Percentiles rank a stretch among this genome's conserved stretches.
Evolutionary conservation across 139 green algal genomes (phyloP).

Genomic region (Astrephomene gubernaculifera): DNA sequence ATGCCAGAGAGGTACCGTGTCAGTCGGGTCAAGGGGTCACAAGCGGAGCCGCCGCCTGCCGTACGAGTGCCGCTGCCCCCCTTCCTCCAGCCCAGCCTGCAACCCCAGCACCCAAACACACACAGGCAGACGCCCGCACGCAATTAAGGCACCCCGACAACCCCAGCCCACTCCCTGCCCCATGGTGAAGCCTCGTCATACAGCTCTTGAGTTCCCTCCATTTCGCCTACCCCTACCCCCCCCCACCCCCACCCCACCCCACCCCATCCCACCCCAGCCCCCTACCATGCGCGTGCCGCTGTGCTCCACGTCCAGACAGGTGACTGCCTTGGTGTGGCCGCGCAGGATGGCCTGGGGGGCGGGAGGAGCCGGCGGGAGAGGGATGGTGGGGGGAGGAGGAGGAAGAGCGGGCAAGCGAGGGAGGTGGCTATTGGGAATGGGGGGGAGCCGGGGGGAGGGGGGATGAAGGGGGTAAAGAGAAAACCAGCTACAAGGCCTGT

Average conservation of each 20-base stretch:
- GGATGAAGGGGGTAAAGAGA: not conserved
- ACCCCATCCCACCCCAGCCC: not conserved
- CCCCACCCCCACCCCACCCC: not conserved
- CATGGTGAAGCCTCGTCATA: not conserved
- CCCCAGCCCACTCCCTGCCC: too few species aligned
- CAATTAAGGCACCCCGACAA: too few species aligned
- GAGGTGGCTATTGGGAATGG: not conserved
- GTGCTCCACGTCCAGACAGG: constrained; percentile 83
- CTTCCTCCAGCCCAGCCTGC: not conserved
- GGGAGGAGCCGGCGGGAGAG: not conserved
- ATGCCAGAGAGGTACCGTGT: not conserved
- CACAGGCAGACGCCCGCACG: not conserved
- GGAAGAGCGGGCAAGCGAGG: not conserved
- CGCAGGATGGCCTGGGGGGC: constrained; percentile 4
- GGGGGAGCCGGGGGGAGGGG: not conserved
- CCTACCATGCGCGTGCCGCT: constrained; percentile 75
- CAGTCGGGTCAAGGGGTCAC: too few species aligned
- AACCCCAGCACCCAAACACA: not conserved
- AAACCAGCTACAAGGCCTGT: not conserved
- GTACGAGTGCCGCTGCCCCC: not conserved
- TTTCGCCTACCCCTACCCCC: not conserved
- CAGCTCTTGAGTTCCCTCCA: not conserved
- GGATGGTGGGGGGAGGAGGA: not conserved
- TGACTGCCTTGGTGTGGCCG: constrained; percentile 78
- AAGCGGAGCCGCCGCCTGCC: too few species aligned